Conservation (phyloP, 2,329 filamentous ascomycete genomes). For the Fusarium torulosum region DNA sequence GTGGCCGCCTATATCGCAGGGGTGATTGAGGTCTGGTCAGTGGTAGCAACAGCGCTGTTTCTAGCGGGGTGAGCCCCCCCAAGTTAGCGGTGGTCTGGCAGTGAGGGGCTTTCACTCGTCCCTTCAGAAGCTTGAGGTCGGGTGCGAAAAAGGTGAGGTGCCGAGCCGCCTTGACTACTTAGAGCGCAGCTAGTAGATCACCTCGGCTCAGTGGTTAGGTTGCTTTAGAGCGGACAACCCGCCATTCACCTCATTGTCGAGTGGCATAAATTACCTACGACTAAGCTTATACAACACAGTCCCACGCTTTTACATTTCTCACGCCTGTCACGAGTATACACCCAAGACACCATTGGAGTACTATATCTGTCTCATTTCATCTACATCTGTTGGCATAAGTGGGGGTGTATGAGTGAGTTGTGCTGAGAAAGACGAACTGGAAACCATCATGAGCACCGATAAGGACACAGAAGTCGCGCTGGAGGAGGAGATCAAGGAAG, state of each 20-base stretch:
- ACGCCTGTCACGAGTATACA: background rate
- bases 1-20: background rate
- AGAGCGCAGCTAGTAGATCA: slow-evolving; percentile 26
- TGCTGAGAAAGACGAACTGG: slow-evolving; percentile 13
- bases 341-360: background rate
- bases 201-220: slow-evolving; percentile 37
- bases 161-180: background rate
- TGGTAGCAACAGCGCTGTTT: slow-evolving; percentile 8
- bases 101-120: slow-evolving; percentile 19
- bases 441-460: slow-evolving; percentile 39
- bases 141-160: background rate
- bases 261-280: slow-evolving; percentile 23
- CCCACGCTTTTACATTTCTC: slow-evolving; percentile 1
- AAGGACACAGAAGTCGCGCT: slow-evolving; percentile 45
- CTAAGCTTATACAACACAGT: slow-evolving; percentile 17
- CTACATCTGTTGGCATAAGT: slow-evolving; percentile 24
- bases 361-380: slow-evolving; percentile 6
- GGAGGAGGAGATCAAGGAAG: slow-evolving; percentile 42
- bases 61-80: slow-evolving; percentile 26
- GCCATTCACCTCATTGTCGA: slow-evolving; percentile 10
- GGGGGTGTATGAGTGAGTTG: slow-evolving; percentile 33
- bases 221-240: slow-evolving; percentile 16
- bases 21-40: background rate
- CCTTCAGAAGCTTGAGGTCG: background rate
- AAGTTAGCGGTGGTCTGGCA: background rate